Percentiles rank a stretch among this genome's conserved stretches.
These are phyloP conservation scores for Aspergillus ochraceoroseus DNA, from an alignment of 2,329 filamentous ascomycete species.

Conservation along the genomic window DNA sequence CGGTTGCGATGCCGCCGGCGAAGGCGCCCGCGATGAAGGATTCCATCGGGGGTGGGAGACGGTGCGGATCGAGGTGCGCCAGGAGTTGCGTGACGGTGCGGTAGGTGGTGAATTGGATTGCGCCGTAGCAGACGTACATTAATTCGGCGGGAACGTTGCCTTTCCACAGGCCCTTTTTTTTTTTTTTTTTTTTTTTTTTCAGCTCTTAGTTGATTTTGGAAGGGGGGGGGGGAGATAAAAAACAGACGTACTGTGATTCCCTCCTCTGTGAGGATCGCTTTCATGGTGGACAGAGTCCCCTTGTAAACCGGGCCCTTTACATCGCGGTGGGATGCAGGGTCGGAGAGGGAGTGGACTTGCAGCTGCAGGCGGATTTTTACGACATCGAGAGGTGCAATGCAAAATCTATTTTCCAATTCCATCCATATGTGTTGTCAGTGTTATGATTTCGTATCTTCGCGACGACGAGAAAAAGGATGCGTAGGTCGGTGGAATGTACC, in stretches of 20 bases:
- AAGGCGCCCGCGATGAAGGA: conserved; percentile 78
- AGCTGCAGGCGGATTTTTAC: conserved; percentile 97
- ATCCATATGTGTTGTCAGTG: too few species aligned
- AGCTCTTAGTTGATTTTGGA: neutral
- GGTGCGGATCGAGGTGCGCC: conserved; percentile 47
- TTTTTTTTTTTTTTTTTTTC: neutral
- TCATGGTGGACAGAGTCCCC: conserved; percentile 70
- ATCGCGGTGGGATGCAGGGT: conserved; percentile 58
- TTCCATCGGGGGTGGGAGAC: conserved; percentile 62
- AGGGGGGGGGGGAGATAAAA: neutral
- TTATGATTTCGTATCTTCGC: too few species aligned
- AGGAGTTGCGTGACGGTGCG: conserved; percentile 67
- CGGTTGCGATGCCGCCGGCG: conserved; percentile 77
- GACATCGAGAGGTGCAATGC: conserved; percentile 91
- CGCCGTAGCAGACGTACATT: conserved; percentile 87
- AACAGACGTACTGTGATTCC: conserved; percentile 59
- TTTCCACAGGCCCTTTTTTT: conserved; percentile 72
- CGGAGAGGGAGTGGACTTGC: conserved; percentile 76
- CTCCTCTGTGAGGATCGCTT: conserved; percentile 71
- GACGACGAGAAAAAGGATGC: neutral
- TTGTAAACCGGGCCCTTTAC: conserved; percentile 54
- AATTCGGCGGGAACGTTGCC: conserved; percentile 94
- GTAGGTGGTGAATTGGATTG: conserved; percentile 85
- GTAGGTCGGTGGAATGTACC: conserved; percentile 48
- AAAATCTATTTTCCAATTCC: conserved; percentile 64